Base-by-base conservation (phyloP, 2,329 filamentous ascomycete genomes). In the Colletotrichum tropicicola region DNA sequence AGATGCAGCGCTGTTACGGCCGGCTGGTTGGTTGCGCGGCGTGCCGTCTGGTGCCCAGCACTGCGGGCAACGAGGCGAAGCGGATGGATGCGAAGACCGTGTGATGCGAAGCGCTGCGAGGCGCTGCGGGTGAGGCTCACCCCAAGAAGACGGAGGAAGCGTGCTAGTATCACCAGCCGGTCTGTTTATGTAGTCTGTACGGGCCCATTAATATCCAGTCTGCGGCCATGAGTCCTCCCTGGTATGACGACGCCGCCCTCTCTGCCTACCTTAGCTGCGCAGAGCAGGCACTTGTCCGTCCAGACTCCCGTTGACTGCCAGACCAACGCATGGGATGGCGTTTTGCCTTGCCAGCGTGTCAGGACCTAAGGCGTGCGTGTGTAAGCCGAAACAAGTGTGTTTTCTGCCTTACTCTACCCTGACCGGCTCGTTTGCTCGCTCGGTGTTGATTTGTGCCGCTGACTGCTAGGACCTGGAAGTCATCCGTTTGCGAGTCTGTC, bases 121-220 rank as follows among this genome's bases (percentile, higher is more conserved):
- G n/a, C 25, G 30, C 19, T 47, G 41, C 49, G 43, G 28, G 17
- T 44, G 32, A 60, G 41, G 56, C 56, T 60, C 39, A 41, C 27
- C 17, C 30, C 25, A 44, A 21, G 35, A 62, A 37, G 12, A 51
- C 21, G 15, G 13, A 56, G 23, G n/a, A 27, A 45, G n/a, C n/a
- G 15, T 56, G 44, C 49, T 35, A 49, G 61, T 55, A 44, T 56
- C 35, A 49, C 57, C 39, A 49, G 19, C 37, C 44, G 21, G 35
- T 39, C 58, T 56, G 44, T 62, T 56, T 61, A 51, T 61, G 58
- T 62, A 62, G 62, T 56, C 62, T 61, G 62, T 30, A 51, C 25
- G 43, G 49, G 30, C 49, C 57, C 44, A 55, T 61, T 17, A 56
- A 62, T 48, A 49, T 53, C 51, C 37, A 56, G n/a, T 45, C 9